Conservation (phyloP, 1,139 yeast species). For the Saccharomyces hybrid region DNA sequence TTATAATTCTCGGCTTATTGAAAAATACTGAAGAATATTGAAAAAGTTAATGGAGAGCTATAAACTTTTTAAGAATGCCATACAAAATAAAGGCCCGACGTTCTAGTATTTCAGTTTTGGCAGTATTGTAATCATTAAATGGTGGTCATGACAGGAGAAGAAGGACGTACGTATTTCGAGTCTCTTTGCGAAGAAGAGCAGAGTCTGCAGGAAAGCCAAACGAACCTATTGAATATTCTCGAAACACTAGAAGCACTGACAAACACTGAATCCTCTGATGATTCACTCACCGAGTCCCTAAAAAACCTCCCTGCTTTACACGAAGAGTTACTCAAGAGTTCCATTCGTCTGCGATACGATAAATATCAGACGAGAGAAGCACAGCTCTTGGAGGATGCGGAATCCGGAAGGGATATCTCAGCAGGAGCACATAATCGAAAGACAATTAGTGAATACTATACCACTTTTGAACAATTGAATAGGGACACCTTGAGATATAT, state of each 20-base stretch:
- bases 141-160: neutral
- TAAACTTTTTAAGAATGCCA: neutral
- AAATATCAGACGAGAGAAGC: slow-evolving; percentile 20
- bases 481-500: slow-evolving; percentile 21
- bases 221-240: slow-evolving; percentile 12
- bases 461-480: slow-evolving; percentile 14
- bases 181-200: slow-evolving; percentile 26
- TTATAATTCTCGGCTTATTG: neutral
- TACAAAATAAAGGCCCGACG: neutral
- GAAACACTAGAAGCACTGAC: slow-evolving; percentile 13
- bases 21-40: neutral
- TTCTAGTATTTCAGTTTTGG: neutral
- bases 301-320: slow-evolving; percentile 10
- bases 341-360: slow-evolving; percentile 16
- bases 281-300: slow-evolving; percentile 10
- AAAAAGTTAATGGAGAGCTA: neutral
- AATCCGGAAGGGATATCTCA: neutral
- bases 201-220: slow-evolving; percentile 17
- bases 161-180: slow-evolving; percentile 17
- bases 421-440: slow-evolving; percentile 7
- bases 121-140: neutral
- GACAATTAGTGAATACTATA: slow-evolving; percentile 12
- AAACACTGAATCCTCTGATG: slow-evolving; percentile 13
- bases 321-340: slow-evolving; percentile 10
- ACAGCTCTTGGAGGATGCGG: slow-evolving; percentile 9